These are phyloP conservation scores for Ogataea hybrid DNA, from an alignment of 1,139 yeast genomes.

Conservation along the genomic window DNA sequence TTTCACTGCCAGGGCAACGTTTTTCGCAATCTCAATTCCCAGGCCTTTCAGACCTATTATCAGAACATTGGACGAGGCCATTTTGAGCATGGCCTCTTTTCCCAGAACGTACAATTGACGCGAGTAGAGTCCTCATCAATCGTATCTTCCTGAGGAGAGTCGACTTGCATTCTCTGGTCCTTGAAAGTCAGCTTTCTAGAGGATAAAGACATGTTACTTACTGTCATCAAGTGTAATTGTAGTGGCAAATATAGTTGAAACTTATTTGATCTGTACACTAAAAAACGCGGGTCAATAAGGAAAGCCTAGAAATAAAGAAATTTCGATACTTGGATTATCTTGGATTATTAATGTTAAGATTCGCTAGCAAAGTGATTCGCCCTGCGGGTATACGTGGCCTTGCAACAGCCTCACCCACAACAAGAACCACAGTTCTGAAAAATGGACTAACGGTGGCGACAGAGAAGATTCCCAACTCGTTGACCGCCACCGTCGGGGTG, in stretches of 20 bases:
- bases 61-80: conserved; percentile 90
- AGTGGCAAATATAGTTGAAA: conserved; percentile 4
- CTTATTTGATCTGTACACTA: conserved; percentile 1
- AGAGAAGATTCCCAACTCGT: conserved; percentile 81
- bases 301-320: neutral
- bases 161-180: conserved; percentile 50
- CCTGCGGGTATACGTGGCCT: conserved; percentile 3
- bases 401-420: conserved; percentile 37
- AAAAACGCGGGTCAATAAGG: conserved; percentile 2
- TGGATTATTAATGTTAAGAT: conserved; percentile 8
- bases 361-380: neutral
- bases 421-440: conserved; percentile 60
- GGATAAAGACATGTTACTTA: neutral
- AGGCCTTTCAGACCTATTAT: conserved; percentile 86
- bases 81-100: conserved; percentile 95
- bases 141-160: conserved; percentile 45
- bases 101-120: conserved; percentile 94
- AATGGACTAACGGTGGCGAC: conserved; percentile 96
- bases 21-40: conserved; percentile 95
- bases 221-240: conserved; percentile 2
- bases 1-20: conserved; percentile 95
- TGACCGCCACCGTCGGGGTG: conserved; percentile 96
- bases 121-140: conserved; percentile 94
- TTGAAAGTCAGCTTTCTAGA: conserved; percentile 1
- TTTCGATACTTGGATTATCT: too few relatives aligned